phyloP scores from a whole-genome alignment of 441 rosid genomes.

The Mallotus japonicus region DNA sequence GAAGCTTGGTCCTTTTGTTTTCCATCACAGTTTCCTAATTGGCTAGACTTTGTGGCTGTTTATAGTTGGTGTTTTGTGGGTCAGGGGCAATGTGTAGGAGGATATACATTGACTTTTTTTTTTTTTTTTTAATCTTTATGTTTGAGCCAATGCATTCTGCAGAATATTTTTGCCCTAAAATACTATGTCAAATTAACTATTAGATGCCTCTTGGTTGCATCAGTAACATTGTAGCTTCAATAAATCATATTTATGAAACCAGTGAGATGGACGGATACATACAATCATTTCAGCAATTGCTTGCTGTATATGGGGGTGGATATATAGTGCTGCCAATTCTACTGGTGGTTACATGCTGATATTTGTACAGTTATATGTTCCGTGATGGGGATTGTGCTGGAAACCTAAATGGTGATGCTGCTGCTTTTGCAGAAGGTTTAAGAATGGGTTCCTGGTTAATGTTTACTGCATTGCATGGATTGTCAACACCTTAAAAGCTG shows the following conservation, averaged over 20 bases:
- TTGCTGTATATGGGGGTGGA: background rate
- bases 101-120: background rate
- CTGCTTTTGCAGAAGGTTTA: background rate
- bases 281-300: background rate
- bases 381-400: background rate
- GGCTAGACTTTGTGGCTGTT: background rate
- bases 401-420: background rate
- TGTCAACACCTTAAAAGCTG: background rate
- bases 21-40: too few relatives aligned
- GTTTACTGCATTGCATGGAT: background rate
- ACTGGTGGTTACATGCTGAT: background rate
- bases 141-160: background rate
- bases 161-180: background rate
- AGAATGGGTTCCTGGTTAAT: background rate
- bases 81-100: background rate
- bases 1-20: too few relatives aligned
- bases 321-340: background rate
- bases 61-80: too few relatives aligned
- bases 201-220: background rate
- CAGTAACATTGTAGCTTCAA: background rate
- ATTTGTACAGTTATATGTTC: background rate
- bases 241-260: background rate
- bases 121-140: background rate
- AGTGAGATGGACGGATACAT: background rate
- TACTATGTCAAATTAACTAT: background rate